Conservation (phyloP, 164 flowering plant genomes). For the Cinnamomum micranthum region DNA sequence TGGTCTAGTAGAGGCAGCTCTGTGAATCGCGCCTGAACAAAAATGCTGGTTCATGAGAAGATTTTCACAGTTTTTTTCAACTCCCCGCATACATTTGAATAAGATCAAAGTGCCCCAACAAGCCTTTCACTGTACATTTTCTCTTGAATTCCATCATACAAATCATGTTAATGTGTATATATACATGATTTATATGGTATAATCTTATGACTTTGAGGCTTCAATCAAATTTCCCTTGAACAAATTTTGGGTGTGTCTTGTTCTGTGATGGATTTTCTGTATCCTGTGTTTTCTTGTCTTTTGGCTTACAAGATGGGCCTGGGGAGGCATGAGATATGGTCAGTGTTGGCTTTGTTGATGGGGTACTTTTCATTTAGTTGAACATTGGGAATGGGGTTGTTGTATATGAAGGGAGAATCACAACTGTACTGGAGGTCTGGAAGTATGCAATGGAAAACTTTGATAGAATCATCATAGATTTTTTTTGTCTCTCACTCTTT, state of each 20-base stretch:
- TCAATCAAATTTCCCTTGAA: background rate
- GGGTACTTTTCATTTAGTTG: no score
- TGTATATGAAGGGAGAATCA: no score
- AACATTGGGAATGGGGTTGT: no score
- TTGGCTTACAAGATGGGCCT: no score
- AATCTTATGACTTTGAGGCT: background rate
- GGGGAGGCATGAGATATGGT: no score
- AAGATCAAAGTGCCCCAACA: background rate
- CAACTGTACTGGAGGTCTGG: no score
- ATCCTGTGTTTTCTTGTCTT: no score
- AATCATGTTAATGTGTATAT: background rate
- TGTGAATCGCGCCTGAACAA: conserved; percentile 5
- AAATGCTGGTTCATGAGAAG: background rate
- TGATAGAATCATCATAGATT: no score
- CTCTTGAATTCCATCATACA: background rate
- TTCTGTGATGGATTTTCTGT: no score
- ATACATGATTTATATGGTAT: background rate
- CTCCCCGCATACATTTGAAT: background rate
- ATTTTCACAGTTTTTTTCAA: background rate
- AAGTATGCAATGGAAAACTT: no score
- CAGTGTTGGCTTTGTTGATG: no score
- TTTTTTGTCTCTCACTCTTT: no score
- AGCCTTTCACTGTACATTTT: background rate
- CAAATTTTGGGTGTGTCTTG: background rate
- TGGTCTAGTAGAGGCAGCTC: conserved; percentile 31